Conservation (phyloP, 2,329 filamentous ascomycete species). For the Curvularia sp. region DNA sequence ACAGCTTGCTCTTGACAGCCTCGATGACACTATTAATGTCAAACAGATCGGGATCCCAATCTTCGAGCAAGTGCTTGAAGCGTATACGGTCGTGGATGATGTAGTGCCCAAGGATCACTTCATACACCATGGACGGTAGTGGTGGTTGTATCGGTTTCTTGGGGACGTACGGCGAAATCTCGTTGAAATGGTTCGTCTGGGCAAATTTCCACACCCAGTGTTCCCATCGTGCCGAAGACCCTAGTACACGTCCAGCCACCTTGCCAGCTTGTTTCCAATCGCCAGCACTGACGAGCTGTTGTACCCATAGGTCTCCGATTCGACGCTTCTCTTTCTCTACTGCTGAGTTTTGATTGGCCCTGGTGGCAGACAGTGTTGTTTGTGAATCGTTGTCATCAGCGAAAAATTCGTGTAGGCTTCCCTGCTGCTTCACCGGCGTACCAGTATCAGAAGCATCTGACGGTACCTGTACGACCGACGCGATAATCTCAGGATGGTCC, state of each 20-base stretch:
- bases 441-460: slow-evolving; percentile 51
- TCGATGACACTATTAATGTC: slow-evolving; percentile 78
- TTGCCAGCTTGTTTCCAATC: slow-evolving; percentile 82
- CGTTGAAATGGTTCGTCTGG: slow-evolving; percentile 83
- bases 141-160: slow-evolving; percentile 77
- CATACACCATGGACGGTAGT: slow-evolving; percentile 82
- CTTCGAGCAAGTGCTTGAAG: slow-evolving; percentile 79
- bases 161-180: slow-evolving; percentile 86
- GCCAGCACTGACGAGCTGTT: slow-evolving; percentile 76
- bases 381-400: slow-evolving; percentile 71
- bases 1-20: slow-evolving; percentile 81
- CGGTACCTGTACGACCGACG: slow-evolving; percentile 49
- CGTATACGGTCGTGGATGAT: slow-evolving; percentile 76
- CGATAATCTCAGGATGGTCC: slow-evolving; percentile 77
- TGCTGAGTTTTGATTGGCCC: slow-evolving; percentile 64
- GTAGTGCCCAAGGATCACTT: slow-evolving; percentile 88
- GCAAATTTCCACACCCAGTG: slow-evolving; percentile 96
- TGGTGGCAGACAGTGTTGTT: slow-evolving; percentile 67
- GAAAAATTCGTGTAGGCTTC: slow-evolving; percentile 70
- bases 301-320: slow-evolving; percentile 92
- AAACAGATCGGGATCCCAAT: slow-evolving; percentile 86
- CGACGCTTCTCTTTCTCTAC: slow-evolving; percentile 86
- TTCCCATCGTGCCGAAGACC: slow-evolving; percentile 84
- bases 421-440: slow-evolving; percentile 54
- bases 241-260: slow-evolving; percentile 82